These are phyloP conservation scores for Fusarium sp. DNA, from an alignment of 2,329 filamentous ascomycete species.

Conservation along the genomic window DNA sequence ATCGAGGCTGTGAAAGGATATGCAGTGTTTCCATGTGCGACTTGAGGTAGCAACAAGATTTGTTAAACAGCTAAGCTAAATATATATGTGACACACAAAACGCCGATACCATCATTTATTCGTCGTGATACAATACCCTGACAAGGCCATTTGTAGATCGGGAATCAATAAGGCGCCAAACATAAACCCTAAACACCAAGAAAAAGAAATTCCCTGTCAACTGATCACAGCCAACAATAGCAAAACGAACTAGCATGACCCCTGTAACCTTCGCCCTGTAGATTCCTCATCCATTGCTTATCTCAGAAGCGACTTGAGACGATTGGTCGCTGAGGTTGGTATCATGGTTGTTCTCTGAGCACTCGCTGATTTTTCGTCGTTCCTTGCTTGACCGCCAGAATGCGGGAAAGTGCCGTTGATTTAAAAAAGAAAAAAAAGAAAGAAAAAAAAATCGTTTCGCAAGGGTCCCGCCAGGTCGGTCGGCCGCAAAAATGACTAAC, in stretches of 20 bases:
- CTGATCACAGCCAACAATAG: constrained; percentile 8
- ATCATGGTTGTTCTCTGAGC: constrained; percentile 34
- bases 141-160: constrained; percentile 29
- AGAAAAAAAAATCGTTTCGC: constrained; percentile 23
- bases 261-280: constrained; percentile 6
- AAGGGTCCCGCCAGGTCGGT: constrained; percentile 39
- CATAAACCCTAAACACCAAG: constrained; percentile 28
- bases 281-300: not conserved
- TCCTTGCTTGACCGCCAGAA: constrained; percentile 37
- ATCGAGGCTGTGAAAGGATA: constrained; percentile 10
- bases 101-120: constrained; percentile 39
- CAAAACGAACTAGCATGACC: constrained; percentile 13
- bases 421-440: constrained; percentile 17
- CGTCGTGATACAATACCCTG: constrained; percentile 34
- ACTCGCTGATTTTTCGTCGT: constrained; percentile 24
- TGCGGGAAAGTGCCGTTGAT: constrained; percentile 33
- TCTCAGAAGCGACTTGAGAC: constrained; percentile 4
- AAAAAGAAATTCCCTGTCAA: constrained; percentile 32
- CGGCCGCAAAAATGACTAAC: constrained; percentile 30
- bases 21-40: constrained; percentile 11
- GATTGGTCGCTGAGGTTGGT: constrained; percentile 9
- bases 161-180: constrained; percentile 36
- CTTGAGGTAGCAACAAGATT: constrained; percentile 29
- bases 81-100: constrained; percentile 38
- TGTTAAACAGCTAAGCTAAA: constrained; percentile 34